phyloP scores from a whole-genome alignment of 2,329 filamentous ascomycete species.

The Aspergillus sergii region DNA sequence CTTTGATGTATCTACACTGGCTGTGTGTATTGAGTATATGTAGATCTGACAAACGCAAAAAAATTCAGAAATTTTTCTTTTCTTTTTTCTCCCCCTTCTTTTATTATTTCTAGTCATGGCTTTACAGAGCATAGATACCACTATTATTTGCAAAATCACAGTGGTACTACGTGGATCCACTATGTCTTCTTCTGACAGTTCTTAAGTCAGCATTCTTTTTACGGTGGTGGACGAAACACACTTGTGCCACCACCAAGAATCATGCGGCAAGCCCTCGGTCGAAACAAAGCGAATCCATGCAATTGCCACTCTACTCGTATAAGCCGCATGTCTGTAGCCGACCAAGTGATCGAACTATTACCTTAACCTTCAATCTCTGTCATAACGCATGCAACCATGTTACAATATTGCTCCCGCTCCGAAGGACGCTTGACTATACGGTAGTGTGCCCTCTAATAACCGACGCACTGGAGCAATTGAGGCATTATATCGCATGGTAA shows the following conservation, averaged over 20 bases:
- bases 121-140: not conserved
- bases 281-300: not conserved
- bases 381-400: not conserved
- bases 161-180: constrained; percentile 3
- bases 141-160: not conserved
- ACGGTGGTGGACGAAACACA: constrained; percentile 3
- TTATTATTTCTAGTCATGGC: not conserved
- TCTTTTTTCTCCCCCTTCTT: not conserved
- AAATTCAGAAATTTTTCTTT: not conserved
- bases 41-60: not conserved
- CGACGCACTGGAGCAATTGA: constrained; percentile 5
- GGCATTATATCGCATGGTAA: constrained; percentile 5
- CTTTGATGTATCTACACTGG: constrained; percentile 7
- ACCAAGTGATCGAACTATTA: not conserved
- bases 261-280: not conserved
- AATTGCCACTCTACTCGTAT: not conserved
- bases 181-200: not conserved
- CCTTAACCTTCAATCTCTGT: not conserved
- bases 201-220: constrained; percentile 4
- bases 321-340: not conserved
- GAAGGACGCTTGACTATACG: not conserved
- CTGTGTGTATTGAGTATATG: not conserved
- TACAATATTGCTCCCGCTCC: not conserved
- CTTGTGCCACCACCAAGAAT: not conserved
- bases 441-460: not conserved